Evolutionary conservation across 192 early-diverging fungal genomes (phyloP), one percentile per base, ranked within the genome.

Genomic region (Coemansia reversa): DNA sequence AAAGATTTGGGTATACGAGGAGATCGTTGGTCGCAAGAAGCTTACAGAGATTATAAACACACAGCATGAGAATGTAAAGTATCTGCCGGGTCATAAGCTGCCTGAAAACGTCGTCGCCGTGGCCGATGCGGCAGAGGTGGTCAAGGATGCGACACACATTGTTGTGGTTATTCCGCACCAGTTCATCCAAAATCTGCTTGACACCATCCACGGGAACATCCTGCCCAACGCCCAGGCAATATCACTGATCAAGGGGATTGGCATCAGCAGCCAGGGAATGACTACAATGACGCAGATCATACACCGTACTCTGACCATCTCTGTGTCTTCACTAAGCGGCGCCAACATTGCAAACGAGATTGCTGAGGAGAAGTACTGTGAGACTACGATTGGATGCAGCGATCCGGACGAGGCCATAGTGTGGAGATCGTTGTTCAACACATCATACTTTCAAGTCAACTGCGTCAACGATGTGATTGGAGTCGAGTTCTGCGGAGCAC

Each of bases 271-370:
- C 51, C 71, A 84, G 42, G 91, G 92, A 20, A 85, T 95, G 63
- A 81, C 87, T 12, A 80, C 94, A 6, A 88, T 93, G 78, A 89
- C 90, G 7, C 89, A 92, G 63, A 76, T 90, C 68, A 96, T 98
- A 68, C 83, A 86, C 45, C 86, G 89, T 55, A 82, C 87, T 52
- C 85, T 98, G 23, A 80, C 81, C 55, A 89, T 98, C 45, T 87
- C 86, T 12, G 86, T 92, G 51, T 85, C 86, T 58, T 91, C 93
- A 42, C 76, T 99, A 51, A 94, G 90, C 81, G 97, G 97, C 58
- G 97, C 95, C 58, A 99, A 99, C 81, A 97, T 99, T 82, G 97
- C 97, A 54, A 87, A 88, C 65, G 97, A 97, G 70, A 91, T 99
- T 39, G 95, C 95, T 2, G 83, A 86, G 67, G 94, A 97, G 61